These are phyloP conservation scores for Phaeodactylum tricornutum DNA, from an alignment of 108 stramenopile species.

Conservation along the genomic window DNA sequence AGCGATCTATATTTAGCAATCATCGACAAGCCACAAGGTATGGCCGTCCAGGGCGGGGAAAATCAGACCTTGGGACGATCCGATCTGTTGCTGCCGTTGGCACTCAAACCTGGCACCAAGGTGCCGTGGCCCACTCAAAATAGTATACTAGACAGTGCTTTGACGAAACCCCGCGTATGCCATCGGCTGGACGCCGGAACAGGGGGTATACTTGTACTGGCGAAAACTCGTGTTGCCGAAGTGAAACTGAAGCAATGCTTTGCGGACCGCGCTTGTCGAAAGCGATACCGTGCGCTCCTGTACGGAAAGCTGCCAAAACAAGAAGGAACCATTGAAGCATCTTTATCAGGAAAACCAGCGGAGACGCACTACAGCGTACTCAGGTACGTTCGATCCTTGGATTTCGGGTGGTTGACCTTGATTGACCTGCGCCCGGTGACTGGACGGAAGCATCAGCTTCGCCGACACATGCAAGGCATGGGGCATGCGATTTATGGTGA, in stretches of 20 bases:
- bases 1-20: slow-evolving; percentile 12
- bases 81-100: slow-evolving; percentile 9
- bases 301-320: slow-evolving; percentile 4
- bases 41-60: slow-evolving; percentile 11
- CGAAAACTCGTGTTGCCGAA: slow-evolving; percentile 36
- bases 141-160: not conserved
- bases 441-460: slow-evolving; percentile 43
- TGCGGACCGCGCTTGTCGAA: slow-evolving; percentile 7
- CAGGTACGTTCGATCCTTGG: slow-evolving; percentile 1
- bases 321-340: slow-evolving; percentile 1
- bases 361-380: slow-evolving; percentile 9
- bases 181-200: slow-evolving; percentile 55
- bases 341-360: slow-evolving; percentile 3
- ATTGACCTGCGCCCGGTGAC: slow-evolving; percentile 26
- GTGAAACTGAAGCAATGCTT: slow-evolving; percentile 4
- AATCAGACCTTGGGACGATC: slow-evolving; percentile 6
- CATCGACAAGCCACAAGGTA: slow-evolving; percentile 24
- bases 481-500: slow-evolving; percentile 43
- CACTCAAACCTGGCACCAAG: not conserved
- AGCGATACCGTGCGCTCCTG: slow-evolving; percentile 20
- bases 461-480: slow-evolving; percentile 29
- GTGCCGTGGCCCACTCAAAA: not conserved
- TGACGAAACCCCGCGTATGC: slow-evolving; percentile 18
- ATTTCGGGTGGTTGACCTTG: slow-evolving; percentile 13
- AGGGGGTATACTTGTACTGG: slow-evolving; percentile 40